Evolutionary conservation across 2,329 filamentous ascomycete genomes (phyloP), one percentile per base, ranked within the genome.

Genomic region (Aspergillus carbonarius): DNA sequence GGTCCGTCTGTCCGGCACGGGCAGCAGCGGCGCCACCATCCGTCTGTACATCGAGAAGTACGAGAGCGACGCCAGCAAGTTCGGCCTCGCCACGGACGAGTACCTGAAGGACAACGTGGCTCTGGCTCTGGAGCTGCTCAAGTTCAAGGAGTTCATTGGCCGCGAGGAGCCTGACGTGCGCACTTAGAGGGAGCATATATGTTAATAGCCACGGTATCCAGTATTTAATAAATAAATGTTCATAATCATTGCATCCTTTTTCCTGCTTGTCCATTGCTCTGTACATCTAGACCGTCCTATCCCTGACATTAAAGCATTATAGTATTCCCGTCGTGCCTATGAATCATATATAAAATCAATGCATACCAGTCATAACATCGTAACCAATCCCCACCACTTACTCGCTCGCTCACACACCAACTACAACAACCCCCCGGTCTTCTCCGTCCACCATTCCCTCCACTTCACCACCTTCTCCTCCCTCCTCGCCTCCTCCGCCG

Each of bases 21-120:
- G 95, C 65, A 96, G 91, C 69, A 96, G 91, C 51, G 95, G 95
- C 57, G 95, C 95, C 49, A 99, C 95, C 32, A 98, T 99, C 74
- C 90, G 95, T 63, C 83, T 99, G 66, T 99, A 99, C 79, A 88
- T 99, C 67, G 95, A 99, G 85, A 93, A 95, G 83, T 91, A 98
- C 82, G 93, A 91, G 77, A 85, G 81, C 64, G 92, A 98, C 72
- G 82, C 87, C 62, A 87, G 85, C 62, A 92, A 87, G 60, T 96
- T 95, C 72, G 85, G 82, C 59, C 76, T 89, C 71, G 91, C 96
- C 75, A 92, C 93, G 13, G 95, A 99, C 79, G 92, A 93, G 59
- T 99, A 96, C 82, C 84, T 99, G 69, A 89, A 91, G 82, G 90
- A 91, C 58, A 92, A 96, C 73, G 91, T 99, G 71, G 85, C 88